These are phyloP conservation scores for Aspergillus olivimuriae DNA, from an alignment of 495 filamentous ascomycete species.

Conservation along the genomic window DNA sequence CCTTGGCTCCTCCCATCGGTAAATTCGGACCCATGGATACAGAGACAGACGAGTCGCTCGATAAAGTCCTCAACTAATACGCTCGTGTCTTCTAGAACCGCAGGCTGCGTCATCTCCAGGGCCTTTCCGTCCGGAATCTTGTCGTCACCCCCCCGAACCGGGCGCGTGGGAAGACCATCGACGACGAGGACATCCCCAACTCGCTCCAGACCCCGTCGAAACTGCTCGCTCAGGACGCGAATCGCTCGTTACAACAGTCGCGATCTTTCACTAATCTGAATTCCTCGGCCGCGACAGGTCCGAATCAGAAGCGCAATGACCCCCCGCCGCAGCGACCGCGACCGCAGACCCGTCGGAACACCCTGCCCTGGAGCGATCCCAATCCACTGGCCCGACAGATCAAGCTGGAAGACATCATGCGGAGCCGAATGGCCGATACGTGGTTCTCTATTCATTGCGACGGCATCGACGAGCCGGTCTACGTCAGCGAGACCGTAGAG, in stretches of 20 bases:
- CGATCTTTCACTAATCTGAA: constrained; percentile 66
- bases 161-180: constrained; percentile 66
- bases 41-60: constrained; percentile 6
- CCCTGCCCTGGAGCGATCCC: constrained; percentile 59
- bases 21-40: not conserved
- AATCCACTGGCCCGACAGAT: constrained; percentile 64
- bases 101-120: constrained; percentile 80
- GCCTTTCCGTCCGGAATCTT: constrained; percentile 82
- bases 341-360: constrained; percentile 57
- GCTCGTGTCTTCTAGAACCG: constrained; percentile 55
- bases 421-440: constrained; percentile 69
- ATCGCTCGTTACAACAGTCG: constrained; percentile 55
- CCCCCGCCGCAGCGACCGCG: constrained; percentile 19
- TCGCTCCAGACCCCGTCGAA: constrained; percentile 65
- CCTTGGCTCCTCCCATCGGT: constrained; percentile 48
- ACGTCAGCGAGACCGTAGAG: constrained; percentile 79
- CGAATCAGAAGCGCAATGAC: constrained; percentile 13
- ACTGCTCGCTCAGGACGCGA: constrained; percentile 54
- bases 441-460: constrained; percentile 83
- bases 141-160: constrained; percentile 49
- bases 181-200: constrained; percentile 72
- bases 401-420: constrained; percentile 66
- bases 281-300: constrained; percentile 20
- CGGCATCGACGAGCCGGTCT: constrained; percentile 63
- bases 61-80: constrained; percentile 16